phyloP scores from a whole-genome alignment of 495 filamentous ascomycete species.

The Platismatia glauca region DNA sequence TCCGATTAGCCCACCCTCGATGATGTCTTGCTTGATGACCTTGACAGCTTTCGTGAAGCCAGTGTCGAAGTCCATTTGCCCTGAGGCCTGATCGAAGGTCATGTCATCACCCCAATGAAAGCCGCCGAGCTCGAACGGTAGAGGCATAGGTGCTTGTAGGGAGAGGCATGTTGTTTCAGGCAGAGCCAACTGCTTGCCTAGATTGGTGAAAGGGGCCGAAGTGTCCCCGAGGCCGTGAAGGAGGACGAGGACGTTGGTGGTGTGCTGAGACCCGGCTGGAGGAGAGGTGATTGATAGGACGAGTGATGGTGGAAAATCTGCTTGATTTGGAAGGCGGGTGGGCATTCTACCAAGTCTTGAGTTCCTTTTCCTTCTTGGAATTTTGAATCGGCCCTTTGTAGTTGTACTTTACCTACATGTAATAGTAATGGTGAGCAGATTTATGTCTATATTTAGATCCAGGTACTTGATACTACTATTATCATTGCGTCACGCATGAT shows the following conservation, averaged over 20 bases:
- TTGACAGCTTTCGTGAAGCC: slow-evolving; percentile 53
- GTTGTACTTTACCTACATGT: not conserved
- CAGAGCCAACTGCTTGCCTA: slow-evolving; percentile 64
- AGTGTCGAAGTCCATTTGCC: slow-evolving; percentile 66
- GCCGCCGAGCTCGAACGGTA: slow-evolving; percentile 66
- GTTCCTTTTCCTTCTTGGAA: not conserved
- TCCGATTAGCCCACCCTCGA: slow-evolving; percentile 50
- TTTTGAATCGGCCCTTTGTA: too few species aligned
- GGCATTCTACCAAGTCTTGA: slow-evolving; percentile 30
- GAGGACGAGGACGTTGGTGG: slow-evolving; percentile 66
- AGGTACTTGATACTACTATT: slow-evolving; percentile 11
- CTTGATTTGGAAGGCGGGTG: slow-evolving; percentile 29
- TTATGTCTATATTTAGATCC: slow-evolving; percentile 2
- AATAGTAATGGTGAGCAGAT: too few species aligned
- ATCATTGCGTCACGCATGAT: slow-evolving; percentile 2
- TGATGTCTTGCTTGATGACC: slow-evolving; percentile 46
- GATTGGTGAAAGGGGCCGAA: slow-evolving; percentile 55
- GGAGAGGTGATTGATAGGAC: slow-evolving; percentile 39
- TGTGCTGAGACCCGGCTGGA: slow-evolving; percentile 27
- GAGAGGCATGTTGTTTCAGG: slow-evolving; percentile 73
- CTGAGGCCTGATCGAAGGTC: slow-evolving; percentile 49
- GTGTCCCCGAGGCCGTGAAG: slow-evolving; percentile 88
- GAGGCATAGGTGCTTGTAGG: slow-evolving; percentile 59
- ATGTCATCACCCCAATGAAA: slow-evolving; percentile 96
- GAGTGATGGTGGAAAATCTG: slow-evolving; percentile 46